These are phyloP conservation scores for Yamadazyma diospyri DNA, from an alignment of 1,139 yeast genomes.

Conservation along the genomic window DNA sequence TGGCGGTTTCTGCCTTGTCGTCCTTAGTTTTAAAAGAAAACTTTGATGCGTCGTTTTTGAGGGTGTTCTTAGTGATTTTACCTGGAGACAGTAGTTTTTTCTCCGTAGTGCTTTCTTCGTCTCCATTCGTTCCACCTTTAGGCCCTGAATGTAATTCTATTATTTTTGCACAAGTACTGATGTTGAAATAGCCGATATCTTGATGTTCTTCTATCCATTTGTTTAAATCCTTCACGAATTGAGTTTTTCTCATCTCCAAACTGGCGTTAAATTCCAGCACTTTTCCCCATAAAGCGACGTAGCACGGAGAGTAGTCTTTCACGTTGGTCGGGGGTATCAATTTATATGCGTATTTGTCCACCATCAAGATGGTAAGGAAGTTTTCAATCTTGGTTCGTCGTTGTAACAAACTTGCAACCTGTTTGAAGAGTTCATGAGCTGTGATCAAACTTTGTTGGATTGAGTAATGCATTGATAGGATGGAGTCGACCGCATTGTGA, in stretches of 20 bases:
- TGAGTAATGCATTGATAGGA: constrained; percentile 15
- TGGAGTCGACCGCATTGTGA: constrained; percentile 15
- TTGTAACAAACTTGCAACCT: constrained; percentile 10
- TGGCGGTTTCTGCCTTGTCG: constrained; percentile 18
- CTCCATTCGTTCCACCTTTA: neutral
- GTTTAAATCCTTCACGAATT: constrained; percentile 58
- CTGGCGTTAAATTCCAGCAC: constrained; percentile 11
- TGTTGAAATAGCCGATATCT: constrained; percentile 9
- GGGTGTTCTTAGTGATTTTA: constrained; percentile 20
- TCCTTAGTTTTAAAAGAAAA: constrained; percentile 27
- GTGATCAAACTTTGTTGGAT: constrained; percentile 12
- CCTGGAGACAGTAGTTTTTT: constrained; percentile 13
- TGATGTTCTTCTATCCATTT: constrained; percentile 48
- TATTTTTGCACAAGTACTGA: constrained; percentile 7
- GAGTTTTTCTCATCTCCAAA: constrained; percentile 37
- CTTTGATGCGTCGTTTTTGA: constrained; percentile 28
- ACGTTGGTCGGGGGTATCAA: constrained; percentile 11
- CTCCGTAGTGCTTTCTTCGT: neutral
- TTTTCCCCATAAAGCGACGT: constrained; percentile 10
- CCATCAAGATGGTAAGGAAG: constrained; percentile 11
- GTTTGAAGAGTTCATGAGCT: constrained; percentile 13
- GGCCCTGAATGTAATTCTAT: constrained; percentile 6
- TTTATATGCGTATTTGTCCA: constrained; percentile 12
- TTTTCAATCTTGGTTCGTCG: constrained; percentile 13
- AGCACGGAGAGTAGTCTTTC: constrained; percentile 16